Evolutionary conservation across 228 moss, liverwort and hornwort species (phyloP), one percentile per base, ranked within the genome.

Genomic region (Sphagnum magellanicum): DNA sequence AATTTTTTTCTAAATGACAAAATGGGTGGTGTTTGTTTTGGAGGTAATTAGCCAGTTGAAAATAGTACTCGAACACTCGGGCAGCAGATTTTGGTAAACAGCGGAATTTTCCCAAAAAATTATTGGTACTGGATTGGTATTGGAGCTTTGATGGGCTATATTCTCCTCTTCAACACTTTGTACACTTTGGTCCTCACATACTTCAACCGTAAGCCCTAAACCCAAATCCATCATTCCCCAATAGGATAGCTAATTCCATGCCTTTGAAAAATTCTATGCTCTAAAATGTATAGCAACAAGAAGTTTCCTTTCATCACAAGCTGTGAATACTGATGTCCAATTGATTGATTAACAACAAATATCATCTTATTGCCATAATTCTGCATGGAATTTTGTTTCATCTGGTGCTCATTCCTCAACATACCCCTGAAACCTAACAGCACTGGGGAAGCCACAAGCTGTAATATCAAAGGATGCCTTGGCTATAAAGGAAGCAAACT

Each of bases 71-170:
- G 60, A 8, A 53, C 83, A 11, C 69, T 93, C 10, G 89, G 93
- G 13, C 66, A 84, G 51, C 78, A 83, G 73, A 84, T 83, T 69
- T 70, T 94, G 70, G 57, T 79, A 10, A 81, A 75, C 59, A 70
- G 82, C 0, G 90, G 90, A 48, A 68, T 84, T 13, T 87, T 84
- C 50, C 73, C n/a, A 6, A 58, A 81, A 16, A 79, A 80, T 4
- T 83, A 79, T 68, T 94, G 91, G 92, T 94, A 81, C 63, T 94
- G 94, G 94, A 68, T 94, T 74, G 81, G 84, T 49, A 76, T 90
- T 6, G 81, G 68, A n/a, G 90, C 74, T 0, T 76, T 90, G 0
- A 67, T 84, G 13, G 90, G 77, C 9, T 91, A 81, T 67, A 82
- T 68, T 73, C 46, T 94, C 51, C 74, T 92, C 0, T 94, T 94